Conservation (phyloP, 228 moss, liverwort and hornwort species). For the Sphagnum fallax region DNA sequence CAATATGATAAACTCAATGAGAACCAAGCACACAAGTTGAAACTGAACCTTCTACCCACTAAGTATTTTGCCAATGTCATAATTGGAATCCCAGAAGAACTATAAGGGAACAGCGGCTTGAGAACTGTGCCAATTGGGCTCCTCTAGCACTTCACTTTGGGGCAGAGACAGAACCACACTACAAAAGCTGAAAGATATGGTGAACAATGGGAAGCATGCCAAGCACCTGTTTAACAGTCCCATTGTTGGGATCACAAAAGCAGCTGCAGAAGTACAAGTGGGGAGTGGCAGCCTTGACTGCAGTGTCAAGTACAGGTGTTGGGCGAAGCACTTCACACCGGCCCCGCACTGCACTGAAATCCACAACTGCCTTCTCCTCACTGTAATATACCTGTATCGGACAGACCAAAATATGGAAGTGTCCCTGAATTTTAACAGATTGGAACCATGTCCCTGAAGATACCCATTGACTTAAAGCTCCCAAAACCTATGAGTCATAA, state of each 20-base stretch:
- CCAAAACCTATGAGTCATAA: neutral
- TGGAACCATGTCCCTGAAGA: no score
- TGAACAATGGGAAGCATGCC: neutral
- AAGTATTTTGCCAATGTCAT: no score
- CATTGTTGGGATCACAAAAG: slow-evolving; percentile 76
- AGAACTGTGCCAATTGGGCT: no score
- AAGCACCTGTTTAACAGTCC: slow-evolving; percentile 77
- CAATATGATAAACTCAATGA: neutral
- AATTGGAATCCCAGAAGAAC: no score
- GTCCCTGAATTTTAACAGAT: neutral
- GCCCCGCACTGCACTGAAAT: slow-evolving; percentile 58
- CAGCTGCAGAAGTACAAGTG: slow-evolving; percentile 90
- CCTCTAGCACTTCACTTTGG: no score
- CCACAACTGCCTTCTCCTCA: slow-evolving; percentile 69
- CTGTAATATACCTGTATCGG: slow-evolving; percentile 74
- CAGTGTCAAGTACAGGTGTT: slow-evolving; percentile 63
- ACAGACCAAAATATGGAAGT: neutral
- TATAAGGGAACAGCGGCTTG: no score
- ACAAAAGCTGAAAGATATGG: neutral
- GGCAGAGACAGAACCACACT: no score
- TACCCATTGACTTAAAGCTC: neutral
- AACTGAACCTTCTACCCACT: no score
- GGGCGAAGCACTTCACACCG: slow-evolving; percentile 81
- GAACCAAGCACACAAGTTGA: no score
- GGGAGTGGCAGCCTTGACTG: slow-evolving; percentile 44